phyloP scores from a whole-genome alignment of 495 filamentous ascomycete species.

The Haplographium delicatum region DNA sequence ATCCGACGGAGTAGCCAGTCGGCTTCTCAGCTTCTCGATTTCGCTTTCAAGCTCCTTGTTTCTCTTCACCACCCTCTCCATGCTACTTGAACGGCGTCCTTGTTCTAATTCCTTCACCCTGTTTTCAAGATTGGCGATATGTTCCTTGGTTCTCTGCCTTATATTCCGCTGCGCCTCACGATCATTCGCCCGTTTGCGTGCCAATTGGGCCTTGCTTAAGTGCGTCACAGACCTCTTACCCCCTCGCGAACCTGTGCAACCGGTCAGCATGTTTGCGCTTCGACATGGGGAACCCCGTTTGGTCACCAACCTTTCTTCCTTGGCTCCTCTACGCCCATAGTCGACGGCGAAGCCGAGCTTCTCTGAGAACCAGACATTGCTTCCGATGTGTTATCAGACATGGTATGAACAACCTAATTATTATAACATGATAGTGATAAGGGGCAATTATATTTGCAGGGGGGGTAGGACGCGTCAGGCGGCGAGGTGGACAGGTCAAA shows the following conservation, averaged over 20 bases:
- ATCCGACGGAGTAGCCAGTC: slow-evolving; percentile 26
- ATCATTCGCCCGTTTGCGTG: slow-evolving; percentile 82
- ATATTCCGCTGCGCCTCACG: slow-evolving; percentile 86
- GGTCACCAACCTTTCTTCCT: slow-evolving; percentile 23
- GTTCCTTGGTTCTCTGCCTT: slow-evolving; percentile 73
- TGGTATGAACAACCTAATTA: neutral
- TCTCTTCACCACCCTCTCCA: slow-evolving; percentile 43
- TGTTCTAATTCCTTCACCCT: slow-evolving; percentile 56
- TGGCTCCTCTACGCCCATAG: slow-evolving; percentile 19
- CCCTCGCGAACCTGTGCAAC: slow-evolving; percentile 43
- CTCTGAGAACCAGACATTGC: slow-evolving; percentile 13
- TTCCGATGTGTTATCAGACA: slow-evolving; percentile 10
- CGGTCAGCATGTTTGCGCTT: slow-evolving; percentile 1
- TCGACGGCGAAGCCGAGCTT: slow-evolving; percentile 16
- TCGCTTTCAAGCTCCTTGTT: slow-evolving; percentile 53
- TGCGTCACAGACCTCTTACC: slow-evolving; percentile 62
- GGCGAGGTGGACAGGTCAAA: neutral
- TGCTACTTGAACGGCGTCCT: slow-evolving; percentile 34
- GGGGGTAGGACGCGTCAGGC: neutral
- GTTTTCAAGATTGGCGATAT: slow-evolving; percentile 73
- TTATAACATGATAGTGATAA: neutral
- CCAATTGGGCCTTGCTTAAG: slow-evolving; percentile 65
- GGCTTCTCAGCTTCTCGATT: slow-evolving; percentile 38
- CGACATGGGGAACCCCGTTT: neutral
- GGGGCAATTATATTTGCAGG: neutral